Percentiles rank a stretch among this genome's conserved stretches.
Conservation (phyloP, 306 rosid genomes). For the Abrus pulchellus region DNA sequence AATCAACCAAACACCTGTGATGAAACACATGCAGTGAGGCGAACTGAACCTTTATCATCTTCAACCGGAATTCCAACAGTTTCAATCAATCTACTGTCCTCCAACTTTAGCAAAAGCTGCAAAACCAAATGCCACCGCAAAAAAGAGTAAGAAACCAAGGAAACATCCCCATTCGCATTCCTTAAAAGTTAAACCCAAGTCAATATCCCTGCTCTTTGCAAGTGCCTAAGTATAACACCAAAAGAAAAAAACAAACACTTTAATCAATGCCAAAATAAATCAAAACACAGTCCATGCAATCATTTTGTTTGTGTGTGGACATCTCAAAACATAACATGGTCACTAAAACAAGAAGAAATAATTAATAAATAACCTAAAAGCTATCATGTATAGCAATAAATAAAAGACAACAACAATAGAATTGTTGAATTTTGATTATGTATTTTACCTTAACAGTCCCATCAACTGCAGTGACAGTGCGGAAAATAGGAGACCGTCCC, state of each 20-base stretch:
- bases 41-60: conserved; percentile 64
- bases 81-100: conserved; percentile 91
- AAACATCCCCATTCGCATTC: conserved; percentile 23
- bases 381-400: conserved; percentile 20
- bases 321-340: conserved; percentile 34
- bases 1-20: conserved; percentile 75
- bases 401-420: background rate
- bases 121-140: conserved; percentile 37
- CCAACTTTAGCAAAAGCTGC: conserved; percentile 92
- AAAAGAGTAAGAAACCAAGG: conserved; percentile 25
- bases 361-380: conserved; percentile 20
- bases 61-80: conserved; percentile 95
- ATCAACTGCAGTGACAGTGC: conserved; percentile 78
- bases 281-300: conserved; percentile 19
- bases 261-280: conserved; percentile 22
- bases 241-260: conserved; percentile 5
- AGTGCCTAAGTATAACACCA: conserved; percentile 16
- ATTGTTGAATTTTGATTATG: conserved; percentile 8
- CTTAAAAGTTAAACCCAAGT: conserved; percentile 25
- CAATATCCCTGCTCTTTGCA: conserved; percentile 18
- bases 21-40: conserved; percentile 97
- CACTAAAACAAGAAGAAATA: conserved; percentile 16
- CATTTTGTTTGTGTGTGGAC: background rate
- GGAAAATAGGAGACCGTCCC: conserved; percentile 84
- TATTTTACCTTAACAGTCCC: conserved; percentile 86